A percentile compares a stretch with the other conserved stretches of the same genome.
Evolutionary conservation across 345 rosid species (phyloP).

Genomic region (Syzygium aqueum): DNA sequence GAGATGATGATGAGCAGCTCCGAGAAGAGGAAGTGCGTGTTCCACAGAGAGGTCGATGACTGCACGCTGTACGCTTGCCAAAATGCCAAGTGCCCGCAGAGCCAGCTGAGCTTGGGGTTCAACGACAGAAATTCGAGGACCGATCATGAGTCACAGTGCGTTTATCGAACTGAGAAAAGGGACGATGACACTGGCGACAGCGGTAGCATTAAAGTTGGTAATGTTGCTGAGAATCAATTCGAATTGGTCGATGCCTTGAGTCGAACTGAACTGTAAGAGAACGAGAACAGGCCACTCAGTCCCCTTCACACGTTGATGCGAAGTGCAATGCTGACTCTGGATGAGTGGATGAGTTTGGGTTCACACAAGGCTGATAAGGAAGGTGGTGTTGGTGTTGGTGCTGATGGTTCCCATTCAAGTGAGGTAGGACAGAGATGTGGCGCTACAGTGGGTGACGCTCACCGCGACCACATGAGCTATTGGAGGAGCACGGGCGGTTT

Average conservation of each 20-base stretch:
- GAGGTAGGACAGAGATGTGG: neutral
- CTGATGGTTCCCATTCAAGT: neutral
- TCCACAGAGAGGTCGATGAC: neutral
- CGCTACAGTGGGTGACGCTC: neutral
- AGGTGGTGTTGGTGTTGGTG: neutral
- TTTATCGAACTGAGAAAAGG: neutral
- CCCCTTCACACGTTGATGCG: neutral
- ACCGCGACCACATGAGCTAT: conserved; percentile 7
- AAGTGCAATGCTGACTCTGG: neutral
- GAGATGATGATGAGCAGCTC: neutral
- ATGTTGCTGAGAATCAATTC: neutral
- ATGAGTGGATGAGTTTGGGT: neutral
- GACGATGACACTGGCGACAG: neutral
- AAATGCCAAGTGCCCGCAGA: conserved; percentile 17
- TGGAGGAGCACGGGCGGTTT: conserved; percentile 4
- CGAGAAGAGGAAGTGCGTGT: conserved; percentile 15
- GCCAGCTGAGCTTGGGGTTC: conserved; percentile 18
- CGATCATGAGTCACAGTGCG: conserved; percentile 24
- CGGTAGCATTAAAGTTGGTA: neutral
- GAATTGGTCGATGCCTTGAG: neutral
- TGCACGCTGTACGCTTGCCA: conserved; percentile 17
- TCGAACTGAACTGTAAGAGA: neutral
- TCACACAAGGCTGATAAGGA: neutral
- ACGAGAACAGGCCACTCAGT: neutral
- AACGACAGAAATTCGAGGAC: conserved; percentile 31